These are phyloP conservation scores for Moniliophthora roreri DNA, from an alignment of 1,284 basidiomycete species.

Conservation along the genomic window DNA sequence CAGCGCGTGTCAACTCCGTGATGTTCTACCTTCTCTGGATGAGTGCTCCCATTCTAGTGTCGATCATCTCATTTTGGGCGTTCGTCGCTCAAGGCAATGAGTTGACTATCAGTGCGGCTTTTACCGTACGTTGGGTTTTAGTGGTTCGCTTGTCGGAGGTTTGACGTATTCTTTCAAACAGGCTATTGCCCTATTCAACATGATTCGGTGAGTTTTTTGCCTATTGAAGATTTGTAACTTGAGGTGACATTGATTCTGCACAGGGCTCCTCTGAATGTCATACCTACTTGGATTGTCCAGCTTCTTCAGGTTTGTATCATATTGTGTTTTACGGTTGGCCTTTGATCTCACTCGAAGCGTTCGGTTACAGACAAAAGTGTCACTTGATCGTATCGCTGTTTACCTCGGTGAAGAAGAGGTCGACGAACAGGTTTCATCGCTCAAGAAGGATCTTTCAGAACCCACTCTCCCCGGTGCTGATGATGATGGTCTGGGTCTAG, in stretches of 20 bases:
- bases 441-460: slow-evolving; percentile 43
- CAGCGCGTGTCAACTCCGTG: slow-evolving; percentile 65
- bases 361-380: slow-evolving; percentile 61
- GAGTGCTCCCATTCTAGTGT: slow-evolving; percentile 66
- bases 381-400: slow-evolving; percentile 77
- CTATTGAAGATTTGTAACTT: neutral
- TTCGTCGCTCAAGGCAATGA: slow-evolving; percentile 66
- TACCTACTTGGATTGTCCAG: slow-evolving; percentile 68
- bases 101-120: slow-evolving; percentile 66
- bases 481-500: slow-evolving; percentile 6
- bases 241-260: neutral
- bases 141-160: slow-evolving; percentile 1
- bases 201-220: slow-evolving; percentile 50
- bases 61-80: slow-evolving; percentile 64
- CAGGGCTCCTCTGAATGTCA: slow-evolving; percentile 65
- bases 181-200: slow-evolving; percentile 71
- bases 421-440: slow-evolving; percentile 63
- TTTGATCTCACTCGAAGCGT: slow-evolving; percentile 14
- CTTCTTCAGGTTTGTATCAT: slow-evolving; percentile 48
- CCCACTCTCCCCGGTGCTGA: slow-evolving; percentile 15
- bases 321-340: neutral
- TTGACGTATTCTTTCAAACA: slow-evolving; percentile 23
- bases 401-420: slow-evolving; percentile 87
- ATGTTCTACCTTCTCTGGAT: slow-evolving; percentile 66
- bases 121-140: slow-evolving; percentile 51